Evolutionary conservation across 1,284 basidiomycete genomes (phyloP), one percentile per base, ranked within the genome.

Genomic region (Tremellales sp.): DNA sequence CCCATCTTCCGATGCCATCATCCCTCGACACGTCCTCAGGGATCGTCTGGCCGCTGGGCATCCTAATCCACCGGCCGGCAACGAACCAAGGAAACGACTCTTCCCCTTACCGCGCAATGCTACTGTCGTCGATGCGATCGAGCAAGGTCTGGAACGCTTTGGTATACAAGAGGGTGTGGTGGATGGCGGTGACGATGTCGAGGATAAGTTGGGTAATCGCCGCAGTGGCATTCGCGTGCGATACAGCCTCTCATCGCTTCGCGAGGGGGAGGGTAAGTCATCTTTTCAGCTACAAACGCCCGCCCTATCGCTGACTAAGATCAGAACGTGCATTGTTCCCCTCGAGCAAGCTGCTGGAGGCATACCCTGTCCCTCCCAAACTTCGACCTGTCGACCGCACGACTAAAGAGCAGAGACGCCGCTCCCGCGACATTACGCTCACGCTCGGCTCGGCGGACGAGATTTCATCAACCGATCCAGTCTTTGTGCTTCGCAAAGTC

Each of bases 101-200:
- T 86, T 94, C 65, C 81, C 87, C 48, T 85, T 94, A 74, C 89
- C 93, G 4, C 87, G 89, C 69, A 97, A 96, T 64, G 85, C 88
- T 24, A 97, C 90, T 0, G 93, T 97, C 1, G 90, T 92, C 0
- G 94, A 98, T 70, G 91, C 93, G 8, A 90, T 97, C 44, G 94
- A 98, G 69, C 79, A 89, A 39, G 87, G 86, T 11, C 68, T 97
- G 54, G 92, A 97, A 63, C 77, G 89, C 46, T 97, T 97, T 65
- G 93, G 93, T 0, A 93, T 98, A 44, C 75, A 82, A 27, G 94
- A 97, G 37, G 94, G 92, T 17, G 90, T 98, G 2, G 93, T 97
- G 1, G 92, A 97, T 68, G 94, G 94, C 1, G 93, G 93, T 1
- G 94, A 98, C 70, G 93, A 97, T 63, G 83, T 97, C 1, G 94